Evolutionary conservation across 2,329 filamentous ascomycete species (phyloP), one percentile per base, ranked within the genome.

Genomic region (Penicillium polonicum): DNA sequence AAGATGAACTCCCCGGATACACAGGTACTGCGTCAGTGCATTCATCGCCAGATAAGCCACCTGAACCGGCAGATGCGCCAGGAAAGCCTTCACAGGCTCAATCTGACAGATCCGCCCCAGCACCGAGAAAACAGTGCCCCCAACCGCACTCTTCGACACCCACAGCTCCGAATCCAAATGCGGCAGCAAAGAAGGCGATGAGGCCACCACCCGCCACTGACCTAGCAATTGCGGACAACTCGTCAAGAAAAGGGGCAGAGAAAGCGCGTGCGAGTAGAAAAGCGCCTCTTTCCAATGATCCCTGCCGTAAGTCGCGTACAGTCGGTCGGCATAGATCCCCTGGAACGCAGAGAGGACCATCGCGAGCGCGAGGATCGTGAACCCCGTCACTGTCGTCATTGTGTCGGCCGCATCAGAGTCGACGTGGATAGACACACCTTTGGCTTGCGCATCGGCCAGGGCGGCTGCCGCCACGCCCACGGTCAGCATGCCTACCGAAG

Each of bases 1-100:
- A n/a, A 96, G 83, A 66, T 97, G 97, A 57, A 99, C 94, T 2
- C 94, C 94, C 3, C 92, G 89, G 62, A 99, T 97, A 74, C 94
- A 99, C 25, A 92, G 85, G 69, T 97, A 91, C 75, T 99, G 94
- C 3, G 94, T 97, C 48, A 95, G 72, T 0, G 95, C 91, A 65
- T 80, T 79, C 61, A 80, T 65, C 9, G 76, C 31, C 48, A 80
- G 70, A 39, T 75, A 75, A 12, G 74, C 61, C 5, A 77, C 63
- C 49, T 75, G 73, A 25, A 73, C 67, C 3, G 76, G 73, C 17
- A 73, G 62, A 25, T 60, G 56, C 38, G 69, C 62, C 21, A 73
- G 57, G 4, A 70, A 42, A 54, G 68, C 60, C 38, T 65, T 58
- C 35, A 72, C 44, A 44, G 66, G 52, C 52, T 60, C 46, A 42